phyloP scores from a whole-genome alignment of 768 basidiomycete genomes.

The Suillus subalutaceus region DNA sequence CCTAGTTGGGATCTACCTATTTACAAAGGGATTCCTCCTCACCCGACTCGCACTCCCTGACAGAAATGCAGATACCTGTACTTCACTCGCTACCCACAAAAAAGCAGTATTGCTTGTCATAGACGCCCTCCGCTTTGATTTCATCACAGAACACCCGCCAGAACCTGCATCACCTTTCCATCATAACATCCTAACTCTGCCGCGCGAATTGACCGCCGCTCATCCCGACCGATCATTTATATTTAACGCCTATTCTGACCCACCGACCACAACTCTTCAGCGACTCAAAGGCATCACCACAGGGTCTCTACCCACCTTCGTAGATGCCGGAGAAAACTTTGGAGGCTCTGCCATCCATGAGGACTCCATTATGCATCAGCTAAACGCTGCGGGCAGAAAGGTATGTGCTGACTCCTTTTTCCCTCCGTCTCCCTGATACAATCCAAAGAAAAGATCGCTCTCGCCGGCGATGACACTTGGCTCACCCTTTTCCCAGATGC shows the following conservation, averaged over 20 bases:
- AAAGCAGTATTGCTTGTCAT: constrained; percentile 86
- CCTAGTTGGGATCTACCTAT: constrained; percentile 80
- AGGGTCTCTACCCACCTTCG: constrained; percentile 92
- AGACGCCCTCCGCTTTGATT: constrained; percentile 94
- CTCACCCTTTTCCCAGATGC: constrained; percentile 80
- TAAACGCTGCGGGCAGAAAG: constrained; percentile 58
- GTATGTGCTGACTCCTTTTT: constrained; percentile 39
- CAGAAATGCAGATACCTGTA: constrained; percentile 37
- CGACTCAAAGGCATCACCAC: constrained; percentile 95
- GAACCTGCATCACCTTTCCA: constrained; percentile 66
- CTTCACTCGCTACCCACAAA: constrained; percentile 60
- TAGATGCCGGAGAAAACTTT: constrained; percentile 93
- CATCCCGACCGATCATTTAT: constrained; percentile 79
- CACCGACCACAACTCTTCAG: constrained; percentile 94
- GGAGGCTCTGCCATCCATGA: constrained; percentile 84
- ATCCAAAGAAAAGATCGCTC: constrained; percentile 59
- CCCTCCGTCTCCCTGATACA: constrained; percentile 11
- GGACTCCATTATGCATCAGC: constrained; percentile 84
- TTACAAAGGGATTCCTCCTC: constrained; percentile 90
- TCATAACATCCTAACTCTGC: constrained; percentile 83
- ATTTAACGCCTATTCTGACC: constrained; percentile 90
- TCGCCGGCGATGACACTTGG: constrained; percentile 99
- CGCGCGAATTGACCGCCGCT: constrained; percentile 64
- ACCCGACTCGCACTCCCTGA: constrained; percentile 52
- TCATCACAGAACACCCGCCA: constrained; percentile 70